Percentiles rank a stretch among this genome's conserved stretches.
Evolutionary conservation across 1,139 yeast species (phyloP).

Genomic region (Suhomyces atakaporum): DNA sequence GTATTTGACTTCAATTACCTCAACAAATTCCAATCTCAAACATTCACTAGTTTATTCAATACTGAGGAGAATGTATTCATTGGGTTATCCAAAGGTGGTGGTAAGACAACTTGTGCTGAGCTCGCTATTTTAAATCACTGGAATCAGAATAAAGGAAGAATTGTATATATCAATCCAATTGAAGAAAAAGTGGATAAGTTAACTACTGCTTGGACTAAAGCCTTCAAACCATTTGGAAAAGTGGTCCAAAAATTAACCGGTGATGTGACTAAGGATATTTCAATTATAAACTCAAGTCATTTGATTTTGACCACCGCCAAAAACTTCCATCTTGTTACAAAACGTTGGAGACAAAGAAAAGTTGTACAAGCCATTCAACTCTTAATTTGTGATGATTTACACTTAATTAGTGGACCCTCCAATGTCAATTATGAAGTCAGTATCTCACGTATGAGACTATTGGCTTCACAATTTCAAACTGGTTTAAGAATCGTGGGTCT

Average conservation of each 20-base stretch:
- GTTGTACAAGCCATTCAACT: constrained; percentile 69
- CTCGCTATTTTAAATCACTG: constrained; percentile 72
- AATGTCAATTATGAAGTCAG: constrained; percentile 58
- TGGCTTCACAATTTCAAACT: constrained; percentile 61
- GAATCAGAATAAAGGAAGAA: constrained; percentile 58
- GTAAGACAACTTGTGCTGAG: constrained; percentile 73
- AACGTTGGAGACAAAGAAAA: constrained; percentile 80
- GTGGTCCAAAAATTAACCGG: constrained; percentile 61
- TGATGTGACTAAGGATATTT: constrained; percentile 57
- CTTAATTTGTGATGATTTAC: constrained; percentile 76
- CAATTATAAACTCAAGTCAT: constrained; percentile 58
- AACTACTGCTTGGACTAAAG: constrained; percentile 51
- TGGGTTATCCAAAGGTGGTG: constrained; percentile 76
- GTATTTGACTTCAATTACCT: constrained; percentile 53
- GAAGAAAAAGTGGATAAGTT: constrained; percentile 55
- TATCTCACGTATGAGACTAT: constrained; percentile 69
- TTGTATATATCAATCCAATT: constrained; percentile 66
- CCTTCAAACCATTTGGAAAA: constrained; percentile 48
- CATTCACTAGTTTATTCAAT: constrained; percentile 59
- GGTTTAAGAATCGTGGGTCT: constrained; percentile 64
- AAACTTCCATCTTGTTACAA: constrained; percentile 70
- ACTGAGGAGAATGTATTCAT: constrained; percentile 62
- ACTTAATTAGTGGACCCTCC: constrained; percentile 50
- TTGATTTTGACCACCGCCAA: constrained; percentile 76
- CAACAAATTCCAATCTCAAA: constrained; percentile 75